phyloP scores from a whole-genome alignment of 257 asterid genomes.

The Penstemon barbatus region DNA sequence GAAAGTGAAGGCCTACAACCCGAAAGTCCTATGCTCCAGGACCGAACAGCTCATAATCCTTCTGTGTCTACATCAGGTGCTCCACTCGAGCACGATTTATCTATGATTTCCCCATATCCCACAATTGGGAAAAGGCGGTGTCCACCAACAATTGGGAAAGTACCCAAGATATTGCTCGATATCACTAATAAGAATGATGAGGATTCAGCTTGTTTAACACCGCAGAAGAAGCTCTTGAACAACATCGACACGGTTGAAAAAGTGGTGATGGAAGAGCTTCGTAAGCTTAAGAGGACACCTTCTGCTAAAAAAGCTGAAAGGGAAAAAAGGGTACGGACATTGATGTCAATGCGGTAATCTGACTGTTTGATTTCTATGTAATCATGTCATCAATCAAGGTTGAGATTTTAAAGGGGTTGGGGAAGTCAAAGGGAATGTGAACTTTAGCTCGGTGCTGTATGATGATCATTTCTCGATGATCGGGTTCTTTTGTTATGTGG shows the following conservation, averaged over 20 bases:
- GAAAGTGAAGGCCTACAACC: constrained; percentile 54
- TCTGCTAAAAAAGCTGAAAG: constrained; percentile 61
- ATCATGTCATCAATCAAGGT: constrained; percentile 57
- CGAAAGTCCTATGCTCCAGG: constrained; percentile 53
- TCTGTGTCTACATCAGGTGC: constrained; percentile 49
- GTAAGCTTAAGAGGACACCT: constrained; percentile 64
- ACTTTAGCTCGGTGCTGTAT: constrained; percentile 29
- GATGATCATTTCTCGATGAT: constrained; percentile 57
- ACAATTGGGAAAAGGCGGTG: constrained; percentile 27
- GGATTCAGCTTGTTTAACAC: constrained; percentile 52
- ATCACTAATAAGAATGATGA: constrained; percentile 46
- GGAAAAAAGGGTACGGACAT: constrained; percentile 55
- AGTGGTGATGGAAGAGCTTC: constrained; percentile 71
- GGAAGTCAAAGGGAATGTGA: constrained; percentile 24
- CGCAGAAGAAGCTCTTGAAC: constrained; percentile 66
- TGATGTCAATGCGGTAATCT: constrained; percentile 74
- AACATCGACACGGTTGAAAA: constrained; percentile 69
- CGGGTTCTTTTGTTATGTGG: constrained; percentile 27
- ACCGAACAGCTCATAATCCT: constrained; percentile 43
- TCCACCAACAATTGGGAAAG: constrained; percentile 52
- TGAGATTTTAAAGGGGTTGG: constrained; percentile 33
- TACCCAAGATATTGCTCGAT: constrained; percentile 69
- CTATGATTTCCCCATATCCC: constrained; percentile 50
- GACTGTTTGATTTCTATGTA: neutral
- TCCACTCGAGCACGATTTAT: constrained; percentile 55